These are phyloP conservation scores for Fagopyrum homotropicum DNA, from an alignment of 148 eudicot genomes.

Conservation along the genomic window DNA sequence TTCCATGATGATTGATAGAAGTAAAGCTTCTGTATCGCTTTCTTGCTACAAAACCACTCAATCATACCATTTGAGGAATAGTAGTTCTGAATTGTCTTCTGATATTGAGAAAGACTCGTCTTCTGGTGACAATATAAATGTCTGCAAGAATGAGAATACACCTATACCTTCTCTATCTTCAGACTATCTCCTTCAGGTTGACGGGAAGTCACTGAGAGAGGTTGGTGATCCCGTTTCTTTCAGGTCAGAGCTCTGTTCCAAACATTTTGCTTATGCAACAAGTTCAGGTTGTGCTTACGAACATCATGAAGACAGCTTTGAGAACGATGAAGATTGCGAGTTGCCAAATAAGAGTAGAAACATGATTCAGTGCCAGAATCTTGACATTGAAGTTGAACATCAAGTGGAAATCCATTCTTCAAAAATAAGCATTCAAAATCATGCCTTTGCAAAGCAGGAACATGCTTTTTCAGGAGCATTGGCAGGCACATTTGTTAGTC, in stretches of 20 bases:
- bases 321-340: conserved; percentile 20
- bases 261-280: conserved; percentile 18
- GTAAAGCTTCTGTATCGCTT: conserved; percentile 15
- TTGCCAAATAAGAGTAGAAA: conserved; percentile 17
- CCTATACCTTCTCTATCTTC: conserved; percentile 24
- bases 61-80: conserved; percentile 16
- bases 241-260: conserved; percentile 25
- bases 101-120: conserved; percentile 19
- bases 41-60: conserved; percentile 17
- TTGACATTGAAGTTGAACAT: conserved; percentile 18
- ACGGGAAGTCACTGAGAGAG: conserved; percentile 22
- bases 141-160: conserved; percentile 10
- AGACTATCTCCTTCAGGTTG: conserved; percentile 23
- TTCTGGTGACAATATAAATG: conserved; percentile 16
- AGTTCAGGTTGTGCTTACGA: conserved; percentile 18
- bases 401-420: conserved; percentile 25
- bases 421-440: conserved; percentile 21
- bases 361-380: conserved; percentile 12
- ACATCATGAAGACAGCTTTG: conserved; percentile 17
- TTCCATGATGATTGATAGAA: conserved; percentile 15
- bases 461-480: conserved; percentile 96
- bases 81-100: conserved; percentile 17
- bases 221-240: conserved; percentile 15
- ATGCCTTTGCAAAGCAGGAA: conserved; percentile 59
- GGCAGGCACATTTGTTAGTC: conserved; percentile 82